Evolutionary conservation across 2,329 filamentous ascomycete genomes (phyloP).

Genomic region (Trichoderma guizhouense): DNA sequence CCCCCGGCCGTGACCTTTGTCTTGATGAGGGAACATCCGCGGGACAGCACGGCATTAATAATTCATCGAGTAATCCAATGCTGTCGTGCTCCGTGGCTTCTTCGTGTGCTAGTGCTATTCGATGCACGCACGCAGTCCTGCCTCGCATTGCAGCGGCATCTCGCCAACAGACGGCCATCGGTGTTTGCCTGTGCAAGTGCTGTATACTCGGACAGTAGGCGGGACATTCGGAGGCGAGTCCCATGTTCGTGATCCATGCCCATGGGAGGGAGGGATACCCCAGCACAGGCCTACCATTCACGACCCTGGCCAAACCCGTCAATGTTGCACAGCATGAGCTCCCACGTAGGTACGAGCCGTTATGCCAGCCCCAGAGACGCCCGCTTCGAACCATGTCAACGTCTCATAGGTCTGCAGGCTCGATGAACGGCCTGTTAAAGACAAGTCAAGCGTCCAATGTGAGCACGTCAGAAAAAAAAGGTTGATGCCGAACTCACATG

Average conservation of each 20-base stretch:
- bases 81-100: neutral
- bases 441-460: neutral
- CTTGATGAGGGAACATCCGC: neutral
- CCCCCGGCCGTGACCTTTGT: neutral
- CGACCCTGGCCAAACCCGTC: neutral
- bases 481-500: neutral
- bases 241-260: neutral
- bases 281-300: neutral
- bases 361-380: constrained; percentile 11
- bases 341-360: constrained; percentile 10
- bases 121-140: neutral
- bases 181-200: neutral
- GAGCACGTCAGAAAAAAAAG: neutral
- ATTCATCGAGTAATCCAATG: neutral
- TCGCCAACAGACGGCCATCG: neutral
- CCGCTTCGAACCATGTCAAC: neutral
- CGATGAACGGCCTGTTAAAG: constrained; percentile 4
- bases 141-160: neutral
- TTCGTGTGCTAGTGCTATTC: neutral
- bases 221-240: neutral
- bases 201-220: neutral
- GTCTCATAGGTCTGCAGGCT: neutral
- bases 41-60: neutral
- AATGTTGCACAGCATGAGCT: constrained; percentile 15
- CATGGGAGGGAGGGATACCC: constrained; percentile 2